Conservation (phyloP, 305 asterid genomes). For the Ilex paraguariensis region DNA sequence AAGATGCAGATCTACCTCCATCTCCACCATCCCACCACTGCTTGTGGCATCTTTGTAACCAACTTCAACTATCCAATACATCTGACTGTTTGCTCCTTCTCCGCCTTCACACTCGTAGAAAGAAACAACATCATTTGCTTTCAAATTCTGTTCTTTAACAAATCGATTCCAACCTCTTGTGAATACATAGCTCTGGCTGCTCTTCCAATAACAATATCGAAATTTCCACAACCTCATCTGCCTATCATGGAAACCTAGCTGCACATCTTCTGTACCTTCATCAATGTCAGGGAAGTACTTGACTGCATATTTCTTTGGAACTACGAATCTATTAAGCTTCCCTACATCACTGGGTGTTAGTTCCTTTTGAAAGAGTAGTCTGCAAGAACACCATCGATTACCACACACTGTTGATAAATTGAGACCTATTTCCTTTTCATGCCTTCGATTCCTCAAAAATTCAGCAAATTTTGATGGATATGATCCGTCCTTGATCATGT, state of each 20-base stretch:
- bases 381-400: background rate
- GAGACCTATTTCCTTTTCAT: background rate
- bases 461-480: conserved; percentile 24
- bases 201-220: conserved; percentile 3
- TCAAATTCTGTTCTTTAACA: background rate
- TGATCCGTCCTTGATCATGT: conserved; percentile 52
- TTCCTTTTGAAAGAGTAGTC: background rate
- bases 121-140: background rate
- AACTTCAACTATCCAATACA: background rate
- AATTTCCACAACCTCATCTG: conserved; percentile 2
- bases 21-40: background rate
- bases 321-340: background rate
- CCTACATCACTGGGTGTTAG: conserved; percentile 1
- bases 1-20: background rate
- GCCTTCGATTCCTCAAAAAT: conserved; percentile 5
- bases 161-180: conserved; percentile 1
- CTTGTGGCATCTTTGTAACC: background rate
- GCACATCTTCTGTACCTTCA: background rate
- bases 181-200: conserved; percentile 1
- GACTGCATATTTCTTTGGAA: background rate
- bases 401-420: background rate
- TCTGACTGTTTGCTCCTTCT: background rate
- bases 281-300: background rate
- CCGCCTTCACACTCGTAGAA: background rate
- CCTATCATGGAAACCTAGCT: background rate